Conservation (phyloP, 1,284 basidiomycete genomes). For the Hypsizygus ulmarius region DNA sequence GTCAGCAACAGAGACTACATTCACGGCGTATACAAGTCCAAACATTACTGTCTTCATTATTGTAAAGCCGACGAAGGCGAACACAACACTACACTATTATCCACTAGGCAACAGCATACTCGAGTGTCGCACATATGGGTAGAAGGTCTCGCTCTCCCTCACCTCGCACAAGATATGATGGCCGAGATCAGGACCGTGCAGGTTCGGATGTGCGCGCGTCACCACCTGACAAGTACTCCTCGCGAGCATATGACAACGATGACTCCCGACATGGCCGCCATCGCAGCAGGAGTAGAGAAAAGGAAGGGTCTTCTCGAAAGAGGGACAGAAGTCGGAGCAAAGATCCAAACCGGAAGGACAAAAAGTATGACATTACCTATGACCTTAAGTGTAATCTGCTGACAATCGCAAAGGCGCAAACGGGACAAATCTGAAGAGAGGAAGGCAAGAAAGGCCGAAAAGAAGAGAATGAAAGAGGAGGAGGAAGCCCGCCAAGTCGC, state of each 20-base stretch:
- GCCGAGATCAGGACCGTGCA: conserved; percentile 29
- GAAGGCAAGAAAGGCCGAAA: conserved; percentile 77
- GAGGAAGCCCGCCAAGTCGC: conserved; percentile 87
- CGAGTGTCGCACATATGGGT: conserved; percentile 22
- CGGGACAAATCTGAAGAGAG: conserved; percentile 78
- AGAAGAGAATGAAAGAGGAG: conserved; percentile 77
- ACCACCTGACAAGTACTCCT: conserved; percentile 28
- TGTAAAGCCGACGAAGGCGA: background rate
- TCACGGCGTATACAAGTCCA: conserved; percentile 13
- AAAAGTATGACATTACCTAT: conserved; percentile 51
- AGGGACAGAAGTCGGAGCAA: conserved; percentile 44
- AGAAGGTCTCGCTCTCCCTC: conserved; percentile 47
- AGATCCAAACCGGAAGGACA: conserved; percentile 49
- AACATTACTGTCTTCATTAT: conserved; percentile 3
- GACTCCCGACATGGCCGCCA: conserved; percentile 21
- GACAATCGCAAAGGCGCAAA: conserved; percentile 54
- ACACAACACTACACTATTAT: background rate
- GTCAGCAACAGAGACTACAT: too few species aligned
- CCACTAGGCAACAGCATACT: too few species aligned
- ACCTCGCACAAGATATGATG: conserved; percentile 41
- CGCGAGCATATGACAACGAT: conserved; percentile 33
- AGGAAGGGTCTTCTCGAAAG: conserved; percentile 36
- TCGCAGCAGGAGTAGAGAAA: conserved; percentile 42
- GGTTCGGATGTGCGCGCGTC: conserved; percentile 30
- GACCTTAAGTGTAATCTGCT: background rate